Evolutionary conservation across 176 grass and related monocot genomes (phyloP), one percentile per base, ranked within the genome.

Genomic region (Bonia amplexicaulis): DNA sequence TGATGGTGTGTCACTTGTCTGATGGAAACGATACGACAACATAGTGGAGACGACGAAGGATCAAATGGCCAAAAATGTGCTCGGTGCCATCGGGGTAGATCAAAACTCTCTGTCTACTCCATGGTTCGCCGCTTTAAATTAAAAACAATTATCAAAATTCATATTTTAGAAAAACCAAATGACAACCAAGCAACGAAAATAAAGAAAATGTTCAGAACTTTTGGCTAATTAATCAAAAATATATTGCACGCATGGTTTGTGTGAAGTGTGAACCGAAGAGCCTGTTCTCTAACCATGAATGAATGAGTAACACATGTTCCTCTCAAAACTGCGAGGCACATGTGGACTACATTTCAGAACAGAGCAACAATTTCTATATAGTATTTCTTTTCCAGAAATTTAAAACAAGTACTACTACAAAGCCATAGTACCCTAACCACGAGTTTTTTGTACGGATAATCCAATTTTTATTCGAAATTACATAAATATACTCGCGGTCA

Each of bases 381-480:
- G 0, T 42, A 77, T 61, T 53, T 10, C 35, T 80, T 48, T 7
- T 46, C 46, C 26, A 20, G 4, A 58, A 26, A 55, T 4, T 10
- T 19, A 41, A 7, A 47, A 48, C 17, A 58, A 31, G 40, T 27
- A 22, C 51, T 57, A 62, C 69, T 26, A 85, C 49, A 80, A 85
- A 76, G 58, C 31, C 77, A 62, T 49, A 68, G 66, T 69, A 27
- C 76, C 19, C 16, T 61, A 87, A 82, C 69, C 62, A 85, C 69
- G n/a, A n/a, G n/a, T n/a, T n/a, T n/a, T n/a, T n/a, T n/a, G n/a
- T n/a, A n/a, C n/a, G n/a, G n/a, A n/a, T n/a, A n/a, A n/a, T n/a
- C n/a, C n/a, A n/a, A n/a, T n/a, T n/a, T n/a, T n/a, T n/a, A n/a
- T n/a, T n/a, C n/a, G n/a, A n/a, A n/a, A n/a, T n/a, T n/a, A n/a